phyloP scores from a whole-genome alignment of 495 filamentous ascomycete species.

The Hypoxylon rickii region DNA sequence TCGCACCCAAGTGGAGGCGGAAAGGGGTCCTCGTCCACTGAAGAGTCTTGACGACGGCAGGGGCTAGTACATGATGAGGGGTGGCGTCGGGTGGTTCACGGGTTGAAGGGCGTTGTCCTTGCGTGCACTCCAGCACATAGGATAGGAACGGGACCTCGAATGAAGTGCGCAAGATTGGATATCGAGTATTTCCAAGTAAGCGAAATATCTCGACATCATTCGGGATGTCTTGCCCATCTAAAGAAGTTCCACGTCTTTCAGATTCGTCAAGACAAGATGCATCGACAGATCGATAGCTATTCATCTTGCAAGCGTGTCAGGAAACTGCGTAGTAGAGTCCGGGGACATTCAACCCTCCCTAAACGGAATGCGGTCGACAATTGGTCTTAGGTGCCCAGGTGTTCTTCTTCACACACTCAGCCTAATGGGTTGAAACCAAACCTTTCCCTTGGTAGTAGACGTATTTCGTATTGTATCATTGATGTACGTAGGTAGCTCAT shows the following conservation, averaged over 20 bases:
- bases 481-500: not conserved
- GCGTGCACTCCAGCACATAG: slow-evolving; percentile 7
- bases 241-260: too few relatives aligned
- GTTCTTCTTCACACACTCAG: not conserved
- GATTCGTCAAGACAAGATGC: too few relatives aligned
- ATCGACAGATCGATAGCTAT: not conserved
- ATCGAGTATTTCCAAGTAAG: too few relatives aligned
- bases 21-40: slow-evolving; percentile 28
- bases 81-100: slow-evolving; percentile 20
- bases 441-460: too few relatives aligned
- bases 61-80: slow-evolving; percentile 7
- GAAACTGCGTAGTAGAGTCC: too few relatives aligned
- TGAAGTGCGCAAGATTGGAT: too few relatives aligned
- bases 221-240: slow-evolving; percentile 18
- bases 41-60: slow-evolving; percentile 16
- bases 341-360: too few relatives aligned
- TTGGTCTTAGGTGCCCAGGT: too few relatives aligned
- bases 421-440: not conserved
- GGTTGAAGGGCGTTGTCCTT: slow-evolving; percentile 16
- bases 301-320: too few relatives aligned
- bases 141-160: slow-evolving; percentile 2
- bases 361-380: too few relatives aligned
- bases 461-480: not conserved
- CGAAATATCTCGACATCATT: slow-evolving; percentile 3
- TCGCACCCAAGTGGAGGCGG: slow-evolving; percentile 28